These are phyloP conservation scores for Acacia acuminata DNA, from an alignment of 306 rosid species.

Conservation along the genomic window DNA sequence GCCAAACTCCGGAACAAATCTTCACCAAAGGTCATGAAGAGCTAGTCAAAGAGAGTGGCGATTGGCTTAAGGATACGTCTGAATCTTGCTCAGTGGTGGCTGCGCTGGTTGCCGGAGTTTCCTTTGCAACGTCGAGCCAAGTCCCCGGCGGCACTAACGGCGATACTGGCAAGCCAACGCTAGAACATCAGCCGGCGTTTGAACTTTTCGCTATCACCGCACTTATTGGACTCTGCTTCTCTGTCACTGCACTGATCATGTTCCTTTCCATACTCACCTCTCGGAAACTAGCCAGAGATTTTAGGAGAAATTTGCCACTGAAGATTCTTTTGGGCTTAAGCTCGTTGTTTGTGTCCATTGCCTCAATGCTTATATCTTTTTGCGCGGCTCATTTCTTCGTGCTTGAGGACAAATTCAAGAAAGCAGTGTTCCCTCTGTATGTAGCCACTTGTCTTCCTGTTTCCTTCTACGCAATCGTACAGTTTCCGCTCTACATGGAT, in stretches of 20 bases:
- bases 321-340: conserved; percentile 49
- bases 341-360: conserved; percentile 53
- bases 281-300: conserved; percentile 44
- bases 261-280: conserved; percentile 60
- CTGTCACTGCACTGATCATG: conserved; percentile 48
- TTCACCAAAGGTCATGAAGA: neutral
- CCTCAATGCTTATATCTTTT: conserved; percentile 47
- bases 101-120: conserved; percentile 22
- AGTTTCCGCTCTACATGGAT: conserved; percentile 52
- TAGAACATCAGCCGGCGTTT: conserved; percentile 37
- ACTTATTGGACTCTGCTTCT: conserved; percentile 49
- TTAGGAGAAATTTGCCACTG: conserved; percentile 34
- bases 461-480: conserved; percentile 45
- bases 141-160: conserved; percentile 30
- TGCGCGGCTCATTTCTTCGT: conserved; percentile 53
- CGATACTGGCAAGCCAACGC: conserved; percentile 24
- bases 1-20: neutral
- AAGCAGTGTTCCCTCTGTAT: conserved; percentile 35
- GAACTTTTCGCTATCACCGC: conserved; percentile 45
- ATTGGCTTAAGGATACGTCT: conserved; percentile 19
- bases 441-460: conserved; percentile 43
- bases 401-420: conserved; percentile 33
- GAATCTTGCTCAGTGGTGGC: conserved; percentile 32
- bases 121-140: conserved; percentile 8
- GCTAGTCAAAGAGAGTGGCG: neutral